These are phyloP conservation scores for Plasmodium gaboni DNA, from an alignment of 169 alveolate species.

Conservation along the genomic window DNA sequence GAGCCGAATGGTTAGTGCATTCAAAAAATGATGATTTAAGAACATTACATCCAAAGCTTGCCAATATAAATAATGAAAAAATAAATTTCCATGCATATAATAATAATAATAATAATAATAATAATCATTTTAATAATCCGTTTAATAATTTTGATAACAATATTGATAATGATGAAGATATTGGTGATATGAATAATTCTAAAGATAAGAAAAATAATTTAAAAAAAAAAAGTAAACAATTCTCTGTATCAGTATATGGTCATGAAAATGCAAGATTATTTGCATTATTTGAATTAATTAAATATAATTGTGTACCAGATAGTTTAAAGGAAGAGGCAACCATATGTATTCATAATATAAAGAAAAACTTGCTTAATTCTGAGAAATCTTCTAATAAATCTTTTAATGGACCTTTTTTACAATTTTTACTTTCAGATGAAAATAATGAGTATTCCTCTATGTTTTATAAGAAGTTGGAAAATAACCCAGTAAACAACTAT, in stretches of 20 bases:
- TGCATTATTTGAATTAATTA: conserved; percentile 62
- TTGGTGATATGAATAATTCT: neutral
- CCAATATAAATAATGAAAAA: neutral
- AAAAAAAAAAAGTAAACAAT: conserved; percentile 54
- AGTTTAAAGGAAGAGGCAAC: conserved; percentile 59
- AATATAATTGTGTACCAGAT: conserved; percentile 65
- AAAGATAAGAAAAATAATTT: neutral
- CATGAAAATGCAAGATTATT: conserved; percentile 67
- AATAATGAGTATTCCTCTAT: conserved; percentile 18
- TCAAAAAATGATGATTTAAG: neutral
- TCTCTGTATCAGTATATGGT: conserved; percentile 72
- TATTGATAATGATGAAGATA: neutral
- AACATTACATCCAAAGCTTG: neutral
- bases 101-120: too few relatives aligned
- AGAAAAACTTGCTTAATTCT: conserved; percentile 30
- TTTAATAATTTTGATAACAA: neutral
- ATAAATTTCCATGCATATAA: neutral
- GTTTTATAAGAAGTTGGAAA: conserved; percentile 6
- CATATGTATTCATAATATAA: conserved; percentile 46
- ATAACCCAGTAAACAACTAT: conserved; percentile 5
- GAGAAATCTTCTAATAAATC: conserved; percentile 34
- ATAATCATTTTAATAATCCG: neutral
- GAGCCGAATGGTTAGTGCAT: conserved; percentile 66
- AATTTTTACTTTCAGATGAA: conserved; percentile 37
- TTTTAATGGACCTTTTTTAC: conserved; percentile 29